Evolutionary conservation across 73 alveolate genomes (phyloP).

Genomic region (Effrenium voratum): DNA sequence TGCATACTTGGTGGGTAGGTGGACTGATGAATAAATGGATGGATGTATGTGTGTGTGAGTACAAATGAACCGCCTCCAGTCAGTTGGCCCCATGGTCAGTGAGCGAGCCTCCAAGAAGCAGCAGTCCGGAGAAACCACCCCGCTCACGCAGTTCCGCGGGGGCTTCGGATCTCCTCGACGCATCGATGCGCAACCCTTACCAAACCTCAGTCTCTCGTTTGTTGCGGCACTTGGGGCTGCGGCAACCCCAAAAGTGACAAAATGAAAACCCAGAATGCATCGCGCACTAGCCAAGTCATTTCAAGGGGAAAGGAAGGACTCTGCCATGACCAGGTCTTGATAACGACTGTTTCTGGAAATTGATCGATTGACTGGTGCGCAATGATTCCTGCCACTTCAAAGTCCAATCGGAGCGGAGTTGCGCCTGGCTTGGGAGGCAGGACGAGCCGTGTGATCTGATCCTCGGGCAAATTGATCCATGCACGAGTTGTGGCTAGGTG

Average conservation of each 20-base stretch:
- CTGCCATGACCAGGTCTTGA: background rate
- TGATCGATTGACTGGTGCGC: no score
- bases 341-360: no score
- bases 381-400: no score
- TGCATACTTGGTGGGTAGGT: no score
- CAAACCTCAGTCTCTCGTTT: no score
- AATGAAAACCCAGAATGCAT: background rate
- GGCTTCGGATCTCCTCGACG: slow-evolving; percentile 77
- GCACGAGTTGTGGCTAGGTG: background rate
- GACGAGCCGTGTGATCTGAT: slow-evolving; percentile 61
- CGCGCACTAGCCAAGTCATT: background rate
- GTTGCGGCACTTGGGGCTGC: no score
- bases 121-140: slow-evolving; percentile 91
- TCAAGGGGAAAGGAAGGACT: background rate
- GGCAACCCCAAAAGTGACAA: background rate
- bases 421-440: slow-evolving; percentile 92
- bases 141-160: slow-evolving; percentile 84
- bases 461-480: background rate
- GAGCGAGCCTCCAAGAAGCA: slow-evolving; percentile 58
- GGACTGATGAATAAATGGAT: no score
- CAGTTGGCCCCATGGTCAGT: no score
- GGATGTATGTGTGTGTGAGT: no score
- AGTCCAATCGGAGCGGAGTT: no score
- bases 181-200: no score
- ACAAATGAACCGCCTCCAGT: no score